Conservation (phyloP, 257 asterid species). For the Petunia axillaris region DNA sequence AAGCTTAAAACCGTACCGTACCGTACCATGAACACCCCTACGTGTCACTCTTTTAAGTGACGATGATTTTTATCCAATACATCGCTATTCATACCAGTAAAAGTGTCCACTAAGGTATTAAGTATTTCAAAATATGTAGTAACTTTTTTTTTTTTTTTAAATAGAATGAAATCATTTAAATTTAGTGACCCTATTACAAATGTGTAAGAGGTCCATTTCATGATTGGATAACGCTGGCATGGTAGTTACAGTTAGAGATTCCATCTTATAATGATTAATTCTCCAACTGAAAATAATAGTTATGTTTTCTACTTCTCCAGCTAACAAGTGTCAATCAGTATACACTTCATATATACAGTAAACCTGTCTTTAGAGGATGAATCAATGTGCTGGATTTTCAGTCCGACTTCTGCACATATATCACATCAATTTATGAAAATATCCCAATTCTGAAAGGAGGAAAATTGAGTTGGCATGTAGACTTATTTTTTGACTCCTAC, state of each 20-base stretch:
- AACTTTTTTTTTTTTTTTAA: no score
- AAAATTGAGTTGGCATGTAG: not conserved
- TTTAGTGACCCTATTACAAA: not conserved
- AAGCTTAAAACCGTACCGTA: no score
- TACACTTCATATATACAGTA: not conserved
- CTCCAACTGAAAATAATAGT: not conserved
- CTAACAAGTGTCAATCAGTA: not conserved
- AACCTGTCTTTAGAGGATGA: conserved; percentile 54
- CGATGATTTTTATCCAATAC: no score
- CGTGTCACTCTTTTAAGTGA: no score
- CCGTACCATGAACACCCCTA: no score
- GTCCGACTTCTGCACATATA: conserved; percentile 32
- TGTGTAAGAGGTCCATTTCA: not conserved
- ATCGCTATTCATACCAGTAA: no score
- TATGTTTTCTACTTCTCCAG: not conserved
- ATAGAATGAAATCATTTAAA: no score
- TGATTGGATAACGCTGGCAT: not conserved
- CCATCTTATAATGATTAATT: not conserved
- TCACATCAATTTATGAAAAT: conserved; percentile 22
- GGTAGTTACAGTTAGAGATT: not conserved
- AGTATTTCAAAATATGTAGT: no score
- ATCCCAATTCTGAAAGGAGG: not conserved
- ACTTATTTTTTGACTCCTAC: conserved; percentile 4
- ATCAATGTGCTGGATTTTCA: conserved; percentile 51
- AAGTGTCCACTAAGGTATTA: no score